phyloP scores from a whole-genome alignment of 1,284 basidiomycete species.

The Sanguinoderma infundibulare region DNA sequence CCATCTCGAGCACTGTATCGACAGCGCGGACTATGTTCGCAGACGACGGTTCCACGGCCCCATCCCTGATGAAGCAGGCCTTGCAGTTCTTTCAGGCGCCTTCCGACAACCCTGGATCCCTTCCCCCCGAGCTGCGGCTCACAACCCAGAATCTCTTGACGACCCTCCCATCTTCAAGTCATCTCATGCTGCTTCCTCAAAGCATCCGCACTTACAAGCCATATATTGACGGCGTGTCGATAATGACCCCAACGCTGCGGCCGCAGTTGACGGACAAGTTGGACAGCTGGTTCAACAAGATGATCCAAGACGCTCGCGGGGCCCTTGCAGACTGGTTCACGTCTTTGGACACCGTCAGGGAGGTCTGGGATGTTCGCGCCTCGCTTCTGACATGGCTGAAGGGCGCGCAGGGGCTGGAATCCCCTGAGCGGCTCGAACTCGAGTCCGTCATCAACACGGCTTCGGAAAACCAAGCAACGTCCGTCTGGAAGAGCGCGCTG shows the following conservation, averaged over 20 bases:
- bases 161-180: constrained; percentile 72
- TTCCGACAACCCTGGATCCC: constrained; percentile 26
- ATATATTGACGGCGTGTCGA: constrained; percentile 68
- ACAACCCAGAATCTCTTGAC: constrained; percentile 65
- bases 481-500: constrained; percentile 61
- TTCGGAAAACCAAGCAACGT: constrained; percentile 52
- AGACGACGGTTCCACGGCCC: constrained; percentile 30
- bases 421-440: constrained; percentile 47
- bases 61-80: constrained; percentile 59
- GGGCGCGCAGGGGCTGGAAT: constrained; percentile 44
- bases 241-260: constrained; percentile 52
- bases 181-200: constrained; percentile 67
- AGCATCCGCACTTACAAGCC: constrained; percentile 72
- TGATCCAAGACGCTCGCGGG: constrained; percentile 47
- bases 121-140: constrained; percentile 61
- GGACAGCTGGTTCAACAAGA: constrained; percentile 62
- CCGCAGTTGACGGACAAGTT: constrained; percentile 50
- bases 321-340: constrained; percentile 60
- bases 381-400: constrained; percentile 53
- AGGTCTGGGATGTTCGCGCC: constrained; percentile 68
- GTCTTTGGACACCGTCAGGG: constrained; percentile 57
- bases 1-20: constrained; percentile 59
- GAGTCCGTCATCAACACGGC: constrained; percentile 51
- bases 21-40: constrained; percentile 60
- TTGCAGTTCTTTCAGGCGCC: constrained; percentile 61